phyloP scores from a whole-genome alignment of 169 alveolate genomes.

The Cryptosporidium ubiquitum region DNA sequence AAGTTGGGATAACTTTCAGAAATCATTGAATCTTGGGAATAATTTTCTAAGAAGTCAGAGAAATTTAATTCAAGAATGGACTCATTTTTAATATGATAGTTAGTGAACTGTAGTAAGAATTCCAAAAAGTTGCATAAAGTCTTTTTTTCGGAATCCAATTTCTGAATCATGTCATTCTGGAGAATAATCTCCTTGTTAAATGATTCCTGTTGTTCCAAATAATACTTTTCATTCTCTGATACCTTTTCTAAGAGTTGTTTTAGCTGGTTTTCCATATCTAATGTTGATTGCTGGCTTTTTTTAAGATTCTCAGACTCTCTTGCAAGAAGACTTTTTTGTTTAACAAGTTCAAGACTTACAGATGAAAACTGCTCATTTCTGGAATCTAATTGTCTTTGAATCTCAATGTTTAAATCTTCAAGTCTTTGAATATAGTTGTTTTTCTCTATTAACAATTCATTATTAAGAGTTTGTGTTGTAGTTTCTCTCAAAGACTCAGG shows the following conservation, averaged over 20 bases:
- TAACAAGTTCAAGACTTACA: constrained; percentile 14
- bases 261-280: not conserved
- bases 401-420: constrained; percentile 33
- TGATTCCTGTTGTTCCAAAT: not conserved
- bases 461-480: not conserved
- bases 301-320: not conserved
- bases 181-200: not conserved
- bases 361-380: constrained; percentile 31
- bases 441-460: not conserved
- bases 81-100: not conserved
- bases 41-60: not conserved
- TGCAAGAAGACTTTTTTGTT: constrained; percentile 30
- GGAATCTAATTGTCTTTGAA: constrained; percentile 9
- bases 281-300: not conserved
- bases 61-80: not conserved
- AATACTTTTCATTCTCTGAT: not conserved
- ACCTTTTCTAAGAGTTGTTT: not conserved
- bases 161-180: not conserved
- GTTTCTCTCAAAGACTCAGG: not conserved
- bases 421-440: constrained; percentile 25
- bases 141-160: not conserved
- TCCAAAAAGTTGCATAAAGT: not conserved
- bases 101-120: not conserved
- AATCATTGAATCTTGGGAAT: not conserved
- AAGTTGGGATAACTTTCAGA: not conserved